These are phyloP conservation scores for Nitzschia inconspicua DNA, from an alignment of 108 stramenopile genomes.

Conservation along the genomic window DNA sequence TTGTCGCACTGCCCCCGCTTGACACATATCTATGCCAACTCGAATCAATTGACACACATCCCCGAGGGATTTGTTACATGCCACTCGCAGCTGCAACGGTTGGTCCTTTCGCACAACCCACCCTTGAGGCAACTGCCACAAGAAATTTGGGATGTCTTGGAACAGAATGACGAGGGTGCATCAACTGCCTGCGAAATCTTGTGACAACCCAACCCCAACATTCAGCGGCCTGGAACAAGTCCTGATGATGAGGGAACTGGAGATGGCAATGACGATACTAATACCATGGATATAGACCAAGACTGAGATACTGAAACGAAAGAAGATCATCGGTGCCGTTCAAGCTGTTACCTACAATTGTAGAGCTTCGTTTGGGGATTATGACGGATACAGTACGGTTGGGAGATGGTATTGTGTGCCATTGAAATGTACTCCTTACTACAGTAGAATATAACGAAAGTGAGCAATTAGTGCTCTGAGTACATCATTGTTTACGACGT, in stretches of 20 bases:
- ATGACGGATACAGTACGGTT: too few relatives aligned
- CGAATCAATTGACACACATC: constrained; percentile 34
- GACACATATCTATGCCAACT: constrained; percentile 49
- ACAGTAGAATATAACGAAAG: too few relatives aligned
- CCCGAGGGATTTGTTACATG: constrained; percentile 29
- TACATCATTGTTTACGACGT: too few relatives aligned
- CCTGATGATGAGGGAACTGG: background rate
- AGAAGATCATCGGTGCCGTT: too few relatives aligned
- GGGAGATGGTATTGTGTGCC: too few relatives aligned
- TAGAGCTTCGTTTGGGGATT: too few relatives aligned
- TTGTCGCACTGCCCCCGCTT: constrained; percentile 15
- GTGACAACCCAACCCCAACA: constrained; percentile 10
- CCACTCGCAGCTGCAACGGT: constrained; percentile 25
- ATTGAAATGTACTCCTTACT: too few relatives aligned
- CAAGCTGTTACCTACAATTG: too few relatives aligned
- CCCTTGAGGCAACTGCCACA: background rate
- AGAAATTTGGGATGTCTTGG: background rate
- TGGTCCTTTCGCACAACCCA: constrained; percentile 49
- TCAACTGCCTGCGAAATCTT: background rate
- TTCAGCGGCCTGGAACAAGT: background rate
- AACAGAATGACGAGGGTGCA: background rate
- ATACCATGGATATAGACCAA: too few relatives aligned
- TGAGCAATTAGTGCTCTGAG: too few relatives aligned
- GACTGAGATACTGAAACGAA: too few relatives aligned
- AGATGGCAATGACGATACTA: too few relatives aligned